Evolutionary conservation across 768 basidiomycete genomes (phyloP), one percentile per base, ranked within the genome.

Genomic region (Asterophora lycoperdoides): DNA sequence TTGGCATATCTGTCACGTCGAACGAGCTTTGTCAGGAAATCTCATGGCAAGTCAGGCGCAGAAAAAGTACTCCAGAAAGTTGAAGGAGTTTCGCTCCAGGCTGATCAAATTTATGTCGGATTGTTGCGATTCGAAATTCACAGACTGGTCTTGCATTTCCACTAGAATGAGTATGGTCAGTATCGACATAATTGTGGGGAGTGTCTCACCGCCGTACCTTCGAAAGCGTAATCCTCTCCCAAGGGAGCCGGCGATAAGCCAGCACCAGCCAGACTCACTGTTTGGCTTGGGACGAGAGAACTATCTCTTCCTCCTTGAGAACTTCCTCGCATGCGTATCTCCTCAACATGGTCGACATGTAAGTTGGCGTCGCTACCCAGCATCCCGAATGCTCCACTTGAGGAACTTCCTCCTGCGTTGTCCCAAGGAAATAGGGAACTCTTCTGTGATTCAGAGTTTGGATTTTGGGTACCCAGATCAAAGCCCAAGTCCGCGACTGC

Each of bases 401-500:
- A 85, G 44, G 83, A 86, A 34, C 70, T 72, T 5, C 76, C 68
- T 3, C 82, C 85, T 4, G 87, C 88, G 61, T 90, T 78, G 59
- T 91, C 87, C 89, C 89, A 92, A 5, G 89, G 89, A 60, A 89
- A 89, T 26, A 90, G 60, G 8, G 83, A 81, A 54, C 80, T 86
- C 29, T 76, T 72, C 58, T 88, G 86, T 15, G 86, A 86, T 23
- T 71, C 77, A 39, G 70, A 68, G 35, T 66, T 62, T 28, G 64
- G 63, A 34, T 71, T 68, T 23, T 68, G 61, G 8, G 64, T 55
- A 30, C 64, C 71, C 5, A 74, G 51, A 38, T 77, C 76, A 42
- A 78, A 57, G 10, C 70, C 76, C 36, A 84, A 65, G 49, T 80
- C 76, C 32, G 75, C 78, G 19, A 77, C 51, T 8, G 72, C 58